These are phyloP conservation scores for Quillaja saponaria DNA, from an alignment of 306 rosid species.

Conservation along the genomic window DNA sequence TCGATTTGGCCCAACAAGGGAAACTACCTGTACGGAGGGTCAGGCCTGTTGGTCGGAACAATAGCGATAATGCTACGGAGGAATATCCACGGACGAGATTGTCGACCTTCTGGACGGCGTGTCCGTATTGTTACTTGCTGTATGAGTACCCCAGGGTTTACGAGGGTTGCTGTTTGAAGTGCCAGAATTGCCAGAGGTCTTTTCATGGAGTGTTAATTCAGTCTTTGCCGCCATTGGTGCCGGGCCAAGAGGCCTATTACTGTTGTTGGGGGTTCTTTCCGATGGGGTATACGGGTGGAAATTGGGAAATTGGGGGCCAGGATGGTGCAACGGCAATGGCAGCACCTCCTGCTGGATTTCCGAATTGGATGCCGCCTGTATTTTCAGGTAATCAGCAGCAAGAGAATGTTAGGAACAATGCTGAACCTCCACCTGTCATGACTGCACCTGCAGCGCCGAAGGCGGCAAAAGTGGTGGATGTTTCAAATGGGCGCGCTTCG, in stretches of 20 bases:
- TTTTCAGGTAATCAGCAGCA: slow-evolving; percentile 18
- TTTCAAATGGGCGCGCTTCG: slow-evolving; percentile 33
- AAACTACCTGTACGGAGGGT: slow-evolving; percentile 61
- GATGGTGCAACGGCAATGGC: slow-evolving; percentile 16
- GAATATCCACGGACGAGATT: slow-evolving; percentile 41
- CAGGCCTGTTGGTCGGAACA: slow-evolving; percentile 7
- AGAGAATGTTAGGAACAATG: slow-evolving; percentile 27
- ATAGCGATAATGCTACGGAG: slow-evolving; percentile 22
- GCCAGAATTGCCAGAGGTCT: slow-evolving; percentile 75
- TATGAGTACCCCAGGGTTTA: slow-evolving; percentile 74
- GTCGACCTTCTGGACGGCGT: slow-evolving; percentile 84
- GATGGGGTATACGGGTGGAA: slow-evolving; percentile 54
- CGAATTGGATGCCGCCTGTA: slow-evolving; percentile 68
- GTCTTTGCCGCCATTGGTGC: slow-evolving; percentile 60
- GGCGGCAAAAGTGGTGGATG: background rate
- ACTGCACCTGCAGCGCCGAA: background rate
- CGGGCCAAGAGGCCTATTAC: slow-evolving; percentile 83
- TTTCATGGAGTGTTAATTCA: slow-evolving; percentile 60
- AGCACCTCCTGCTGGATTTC: slow-evolving; percentile 23
- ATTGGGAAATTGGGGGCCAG: slow-evolving; percentile 30
- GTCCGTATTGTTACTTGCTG: slow-evolving; percentile 78
- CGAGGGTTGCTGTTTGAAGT: slow-evolving; percentile 74
- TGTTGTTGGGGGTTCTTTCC: slow-evolving; percentile 86
- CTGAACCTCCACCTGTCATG: background rate
- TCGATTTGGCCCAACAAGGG: slow-evolving; percentile 59